Conservation (phyloP, 768 basidiomycete genomes). For the Mycena vulgaris region DNA sequence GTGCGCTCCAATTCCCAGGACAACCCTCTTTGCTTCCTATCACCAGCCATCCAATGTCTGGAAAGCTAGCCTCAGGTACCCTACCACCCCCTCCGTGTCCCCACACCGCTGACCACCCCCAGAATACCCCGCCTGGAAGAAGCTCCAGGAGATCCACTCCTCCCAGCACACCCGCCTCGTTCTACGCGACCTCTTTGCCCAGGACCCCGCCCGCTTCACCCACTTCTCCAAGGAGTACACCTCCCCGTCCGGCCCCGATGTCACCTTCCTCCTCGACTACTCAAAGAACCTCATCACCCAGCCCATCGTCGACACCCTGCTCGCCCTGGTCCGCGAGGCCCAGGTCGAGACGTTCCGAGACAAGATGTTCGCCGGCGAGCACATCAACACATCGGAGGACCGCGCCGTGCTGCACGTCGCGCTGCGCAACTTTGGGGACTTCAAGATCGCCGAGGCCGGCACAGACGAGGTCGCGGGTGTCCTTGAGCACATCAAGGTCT, state of each 20-base stretch:
- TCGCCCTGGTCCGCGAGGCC: constrained; percentile 89
- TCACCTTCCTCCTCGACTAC: constrained; percentile 93
- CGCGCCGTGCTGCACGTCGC: constrained; percentile 97
- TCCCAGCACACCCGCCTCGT: constrained; percentile 79
- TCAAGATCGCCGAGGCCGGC: constrained; percentile 85
- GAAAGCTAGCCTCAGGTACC: constrained; percentile 70
- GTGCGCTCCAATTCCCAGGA: constrained; percentile 6
- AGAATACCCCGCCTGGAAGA: constrained; percentile 95
- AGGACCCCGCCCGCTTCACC: constrained; percentile 89
- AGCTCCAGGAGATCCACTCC: constrained; percentile 89
- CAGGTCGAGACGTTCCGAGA: constrained; percentile 87
- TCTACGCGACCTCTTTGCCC: constrained; percentile 93
- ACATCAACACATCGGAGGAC: constrained; percentile 99
- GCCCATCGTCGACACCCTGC: constrained; percentile 83
- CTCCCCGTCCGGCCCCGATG: constrained; percentile 73
- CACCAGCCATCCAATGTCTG: constrained; percentile 64
- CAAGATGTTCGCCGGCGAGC: constrained; percentile 95
- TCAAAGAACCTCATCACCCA: constrained; percentile 97
- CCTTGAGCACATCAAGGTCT: constrained; percentile 92
- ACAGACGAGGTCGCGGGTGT: constrained; percentile 88
- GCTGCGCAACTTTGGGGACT: constrained; percentile 84
- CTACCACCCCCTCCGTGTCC: not conserved
- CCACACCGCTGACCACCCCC: constrained; percentile 14
- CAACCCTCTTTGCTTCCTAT: constrained; percentile 26
- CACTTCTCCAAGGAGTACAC: constrained; percentile 88